Evolutionary conservation across 2,329 filamentous ascomycete genomes (phyloP), one percentile per base, ranked within the genome.

Genomic region (Metarhizium anisopliae): DNA sequence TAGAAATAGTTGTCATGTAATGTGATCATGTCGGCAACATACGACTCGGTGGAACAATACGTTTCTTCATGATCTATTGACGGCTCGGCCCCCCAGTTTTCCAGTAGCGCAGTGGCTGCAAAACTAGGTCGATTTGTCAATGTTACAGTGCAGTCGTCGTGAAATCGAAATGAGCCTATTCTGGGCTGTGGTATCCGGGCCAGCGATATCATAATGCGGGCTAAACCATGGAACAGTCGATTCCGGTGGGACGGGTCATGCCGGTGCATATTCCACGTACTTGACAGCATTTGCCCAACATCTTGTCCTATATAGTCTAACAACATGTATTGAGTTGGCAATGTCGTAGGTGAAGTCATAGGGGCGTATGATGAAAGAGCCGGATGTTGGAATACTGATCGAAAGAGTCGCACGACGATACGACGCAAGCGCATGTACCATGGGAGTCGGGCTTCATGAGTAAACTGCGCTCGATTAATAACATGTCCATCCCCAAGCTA

Each of bases 11-110:
- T 20, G 43, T 64, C 64, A 55, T 67, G 56, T 52, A 59, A 57
- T 13, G 63, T 59, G 11, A 67, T 47, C 56, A 66, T 45, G 50
- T 67, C 66, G 2, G 62, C 40, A 3, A 61, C 60, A 50, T 59
- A 68, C 32, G 60, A 57, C 47, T 69, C 70, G 35, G 56, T 64
- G 53, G 61, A 63, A 35, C 55, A 59, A 55, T 69, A 72, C 8
- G 66, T 71, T 25, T 68, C 58, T 50, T 62, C 62, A 29, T 43
- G 60, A 36, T 55, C 52, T 30, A 72, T 70, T 8, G 58, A 62
- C 57, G 66, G 65, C 38, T 56, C 61, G 6, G 66, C 62, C 50
- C 66, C 66, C 13, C 68, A 59, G 60, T 69, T 72, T 59, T 72
- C 70, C 10, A 71, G 58, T 2, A 68, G 66, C 18, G 65, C 58